Evolutionary conservation across 768 basidiomycete genomes (phyloP).

Genomic region (Termitomyces sp.): DNA sequence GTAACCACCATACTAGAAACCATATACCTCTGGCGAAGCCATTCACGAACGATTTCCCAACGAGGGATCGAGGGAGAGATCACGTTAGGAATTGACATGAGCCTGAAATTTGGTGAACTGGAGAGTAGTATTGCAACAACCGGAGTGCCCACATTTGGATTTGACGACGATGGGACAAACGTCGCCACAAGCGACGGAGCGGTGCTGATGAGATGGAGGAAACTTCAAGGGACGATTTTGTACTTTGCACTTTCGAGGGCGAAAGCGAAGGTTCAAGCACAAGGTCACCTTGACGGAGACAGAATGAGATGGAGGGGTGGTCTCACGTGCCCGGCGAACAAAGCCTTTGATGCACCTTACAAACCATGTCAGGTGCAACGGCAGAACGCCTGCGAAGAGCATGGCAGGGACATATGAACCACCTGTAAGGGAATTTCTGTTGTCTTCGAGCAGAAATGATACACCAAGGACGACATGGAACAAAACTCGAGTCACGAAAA

Average conservation of each 20-base stretch:
- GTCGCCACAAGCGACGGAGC: too few relatives aligned
- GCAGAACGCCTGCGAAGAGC: conserved; percentile 37
- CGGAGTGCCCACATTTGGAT: not conserved
- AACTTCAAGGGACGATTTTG: not conserved
- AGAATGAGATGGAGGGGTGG: not conserved
- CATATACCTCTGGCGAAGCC: conserved; percentile 3
- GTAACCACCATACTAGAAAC: too few relatives aligned
- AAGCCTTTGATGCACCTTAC: conserved; percentile 44
- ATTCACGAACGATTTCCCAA: conserved; percentile 11
- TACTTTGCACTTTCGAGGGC: too few relatives aligned
- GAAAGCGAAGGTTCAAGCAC: too few relatives aligned
- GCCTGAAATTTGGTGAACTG: not conserved
- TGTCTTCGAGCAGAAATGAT: conserved; percentile 22
- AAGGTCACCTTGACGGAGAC: not conserved
- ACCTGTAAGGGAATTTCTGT: conserved; percentile 23
- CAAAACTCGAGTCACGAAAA: conserved; percentile 47
- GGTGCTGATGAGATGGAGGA: not conserved
- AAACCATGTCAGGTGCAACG: conserved; percentile 55
- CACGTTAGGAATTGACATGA: not conserved
- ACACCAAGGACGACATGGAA: conserved; percentile 37
- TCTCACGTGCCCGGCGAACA: conserved; percentile 23
- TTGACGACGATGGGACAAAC: not conserved
- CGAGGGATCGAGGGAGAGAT: conserved; percentile 4
- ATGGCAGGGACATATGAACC: conserved; percentile 35
- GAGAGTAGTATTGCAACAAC: too few relatives aligned